Base-by-base conservation (phyloP, 1,284 basidiomycete genomes). In the Puccinia horiana region DNA sequence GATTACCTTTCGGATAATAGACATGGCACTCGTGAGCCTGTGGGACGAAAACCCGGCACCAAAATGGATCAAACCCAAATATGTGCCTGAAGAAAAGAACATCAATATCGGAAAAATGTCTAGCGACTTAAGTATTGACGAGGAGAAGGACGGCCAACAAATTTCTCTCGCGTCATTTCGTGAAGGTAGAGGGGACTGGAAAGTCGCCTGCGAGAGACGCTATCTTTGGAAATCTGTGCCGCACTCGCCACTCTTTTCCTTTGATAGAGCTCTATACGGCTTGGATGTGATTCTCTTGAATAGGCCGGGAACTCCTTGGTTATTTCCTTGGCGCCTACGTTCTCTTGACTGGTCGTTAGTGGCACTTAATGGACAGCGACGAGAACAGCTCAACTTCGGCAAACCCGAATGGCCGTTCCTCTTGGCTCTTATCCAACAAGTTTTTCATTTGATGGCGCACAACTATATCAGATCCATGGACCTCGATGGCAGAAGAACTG, bases 301-400 rank as follows among this genome's bases (percentile, higher is more conserved):
- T 47, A 70, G 78, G 44, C 78, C 78, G 11, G 78, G 78, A 72
- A 80, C 78, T 32, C 69, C 78, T 58, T 80, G 78, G 78, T 47
- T 80, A 44, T 72, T 72, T 58, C 78, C 78, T 37, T 80, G 78
- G 78, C 65, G 69, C 23, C 69, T 72, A 18, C 65, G 78, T 11
- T 65, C 78, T 29, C 69, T 80, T 8, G 61, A 65, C 42, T 80
- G 78, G 78, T 80, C 78, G 11, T 35, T 77, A 26, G 26, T 61
- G 26, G 76, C 76, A 65, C 76, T 77, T 18, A 63, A 77, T 18
- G 76, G 58, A 47, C 49, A 54, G 56, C 78, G 67, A 29, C 29
- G 49, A 44, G 52, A 49, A 61, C 49, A 72, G 23, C 29, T 67
- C 11, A 26, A 65, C 12, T 80, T 65, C 20, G 78, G 67, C 9